A percentile compares a stretch with the other conserved stretches of the same genome.
These are phyloP conservation scores for Gossypium rotundifolium DNA, from an alignment of 345 rosid species.

Conservation along the genomic window DNA sequence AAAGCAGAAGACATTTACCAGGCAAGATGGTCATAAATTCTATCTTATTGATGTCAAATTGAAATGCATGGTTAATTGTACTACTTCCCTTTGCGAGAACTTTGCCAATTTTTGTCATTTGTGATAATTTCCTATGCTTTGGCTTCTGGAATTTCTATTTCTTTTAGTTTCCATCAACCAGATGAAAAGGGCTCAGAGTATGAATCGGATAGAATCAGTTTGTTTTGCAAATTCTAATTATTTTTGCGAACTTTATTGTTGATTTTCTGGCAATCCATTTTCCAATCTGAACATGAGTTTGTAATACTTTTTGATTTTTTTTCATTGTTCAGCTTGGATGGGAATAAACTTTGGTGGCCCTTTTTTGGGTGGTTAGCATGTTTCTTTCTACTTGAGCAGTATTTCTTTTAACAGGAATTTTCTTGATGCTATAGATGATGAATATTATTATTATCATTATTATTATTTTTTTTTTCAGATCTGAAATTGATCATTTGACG, in stretches of 20 bases:
- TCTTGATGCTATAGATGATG: background rate
- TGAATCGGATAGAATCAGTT: background rate
- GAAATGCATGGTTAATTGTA: background rate
- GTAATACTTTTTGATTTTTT: background rate
- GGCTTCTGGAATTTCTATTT: background rate
- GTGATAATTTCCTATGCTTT: background rate
- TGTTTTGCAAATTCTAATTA: background rate
- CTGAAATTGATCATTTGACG: constrained; percentile 78
- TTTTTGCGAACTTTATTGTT: background rate
- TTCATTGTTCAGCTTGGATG: background rate
- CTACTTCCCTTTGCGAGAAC: background rate
- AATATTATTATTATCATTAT: background rate
- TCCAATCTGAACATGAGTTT: background rate
- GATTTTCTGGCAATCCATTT: background rate
- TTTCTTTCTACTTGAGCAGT: background rate
- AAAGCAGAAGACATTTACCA: constrained; percentile 70
- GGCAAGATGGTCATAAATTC: constrained; percentile 32
- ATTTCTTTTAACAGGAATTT: background rate
- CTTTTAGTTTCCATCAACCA: background rate
- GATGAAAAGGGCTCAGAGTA: background rate
- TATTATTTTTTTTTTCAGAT: constrained; percentile 35
- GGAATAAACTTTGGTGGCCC: background rate
- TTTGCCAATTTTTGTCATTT: background rate
- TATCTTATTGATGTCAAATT: background rate
- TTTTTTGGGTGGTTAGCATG: background rate